These are phyloP conservation scores for Aspergillus viridinutans DNA, from an alignment of 2,329 filamentous ascomycete genomes.

Conservation along the genomic window DNA sequence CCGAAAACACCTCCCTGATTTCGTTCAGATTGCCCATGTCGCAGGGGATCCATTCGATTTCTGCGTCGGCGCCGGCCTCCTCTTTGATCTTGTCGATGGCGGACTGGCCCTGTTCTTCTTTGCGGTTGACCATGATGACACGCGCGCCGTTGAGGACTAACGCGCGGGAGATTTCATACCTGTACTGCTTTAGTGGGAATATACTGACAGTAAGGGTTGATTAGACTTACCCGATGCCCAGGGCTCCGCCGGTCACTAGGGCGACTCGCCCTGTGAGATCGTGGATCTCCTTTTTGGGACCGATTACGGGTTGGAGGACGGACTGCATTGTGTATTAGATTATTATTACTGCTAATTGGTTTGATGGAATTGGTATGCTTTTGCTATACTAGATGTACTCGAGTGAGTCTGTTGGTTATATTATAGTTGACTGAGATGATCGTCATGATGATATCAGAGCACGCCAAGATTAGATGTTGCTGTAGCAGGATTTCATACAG, in stretches of 20 bases:
- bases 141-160: conserved; percentile 4
- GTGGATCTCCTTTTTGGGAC: conserved; percentile 34
- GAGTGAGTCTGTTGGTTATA: background rate
- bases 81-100: conserved; percentile 34
- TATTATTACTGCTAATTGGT: too few relatives aligned
- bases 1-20: conserved; percentile 37
- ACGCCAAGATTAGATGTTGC: background rate
- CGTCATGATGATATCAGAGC: background rate
- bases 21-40: conserved; percentile 40
- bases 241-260: conserved; percentile 37
- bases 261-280: conserved; percentile 36
- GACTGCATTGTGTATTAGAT: conserved; percentile 4
- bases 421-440: background rate
- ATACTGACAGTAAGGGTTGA: background rate
- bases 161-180: conserved; percentile 8
- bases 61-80: conserved; percentile 21
- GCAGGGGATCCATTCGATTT: conserved; percentile 42
- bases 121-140: conserved; percentile 7
- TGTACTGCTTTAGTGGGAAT: background rate
- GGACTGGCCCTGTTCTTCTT: conserved; percentile 9
- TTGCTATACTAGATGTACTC: too few relatives aligned
- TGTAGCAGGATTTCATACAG: background rate
- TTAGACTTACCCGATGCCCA: conserved; percentile 34
- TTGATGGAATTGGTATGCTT: too few relatives aligned
- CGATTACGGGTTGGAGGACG: conserved; percentile 33